These are phyloP conservation scores for Anaeromyces robustus DNA, from an alignment of 192 early-diverging fungal genomes.

Conservation along the genomic window DNA sequence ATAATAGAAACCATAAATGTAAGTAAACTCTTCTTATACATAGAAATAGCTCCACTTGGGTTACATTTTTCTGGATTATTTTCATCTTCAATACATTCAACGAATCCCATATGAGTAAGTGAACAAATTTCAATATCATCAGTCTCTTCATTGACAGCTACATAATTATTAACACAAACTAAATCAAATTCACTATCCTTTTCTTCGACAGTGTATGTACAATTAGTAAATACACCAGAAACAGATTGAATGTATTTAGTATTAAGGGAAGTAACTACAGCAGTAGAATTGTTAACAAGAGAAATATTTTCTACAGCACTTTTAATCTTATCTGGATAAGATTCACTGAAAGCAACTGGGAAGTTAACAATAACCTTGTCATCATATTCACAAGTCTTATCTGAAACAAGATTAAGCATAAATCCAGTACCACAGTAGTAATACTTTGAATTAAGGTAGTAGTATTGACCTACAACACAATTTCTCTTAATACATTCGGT, in stretches of 20 bases:
- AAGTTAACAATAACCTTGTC: not conserved
- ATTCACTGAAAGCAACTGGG: not conserved
- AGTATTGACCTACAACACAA: not conserved
- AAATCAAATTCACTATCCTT: not conserved
- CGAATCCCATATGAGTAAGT: not conserved
- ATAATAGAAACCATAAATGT: not conserved
- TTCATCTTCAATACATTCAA: not conserved
- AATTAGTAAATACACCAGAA: not conserved
- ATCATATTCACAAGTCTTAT: not conserved
- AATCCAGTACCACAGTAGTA: not conserved
- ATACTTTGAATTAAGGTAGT: not conserved
- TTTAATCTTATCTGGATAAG: not conserved
- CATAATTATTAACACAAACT: not conserved
- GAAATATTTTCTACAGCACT: not conserved
- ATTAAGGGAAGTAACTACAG: not conserved
- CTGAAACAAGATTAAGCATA: not conserved
- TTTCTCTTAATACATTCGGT: not conserved
- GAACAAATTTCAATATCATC: not conserved
- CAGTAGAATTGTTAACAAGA: not conserved
- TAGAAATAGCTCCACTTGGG: not conserved
- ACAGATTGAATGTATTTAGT: not conserved
- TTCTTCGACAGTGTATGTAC: not conserved
- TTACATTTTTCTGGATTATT: not conserved
- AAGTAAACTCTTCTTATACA: not conserved
- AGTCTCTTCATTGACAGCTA: not conserved